phyloP scores from a whole-genome alignment of 768 basidiomycete species.

The Lentinula boryana region DNA sequence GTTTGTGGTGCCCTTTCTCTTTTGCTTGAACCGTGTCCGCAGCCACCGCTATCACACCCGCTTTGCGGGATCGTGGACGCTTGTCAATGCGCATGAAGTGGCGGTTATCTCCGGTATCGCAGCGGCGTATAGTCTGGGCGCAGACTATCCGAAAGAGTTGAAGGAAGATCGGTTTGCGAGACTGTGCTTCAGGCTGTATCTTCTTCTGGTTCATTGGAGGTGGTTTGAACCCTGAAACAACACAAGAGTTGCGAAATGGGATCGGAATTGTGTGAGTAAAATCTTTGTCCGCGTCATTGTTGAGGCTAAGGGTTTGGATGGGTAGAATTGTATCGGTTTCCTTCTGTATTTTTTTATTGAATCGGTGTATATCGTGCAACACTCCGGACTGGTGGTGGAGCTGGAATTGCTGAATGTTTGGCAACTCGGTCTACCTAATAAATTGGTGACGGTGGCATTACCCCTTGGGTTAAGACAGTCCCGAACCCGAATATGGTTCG shows the following conservation, averaged over 20 bases:
- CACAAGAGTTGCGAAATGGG: not conserved
- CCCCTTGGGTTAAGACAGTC: too few relatives aligned
- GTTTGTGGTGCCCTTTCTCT: constrained; percentile 30
- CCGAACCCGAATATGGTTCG: too few relatives aligned
- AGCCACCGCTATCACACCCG: constrained; percentile 22
- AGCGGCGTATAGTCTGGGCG: constrained; percentile 29
- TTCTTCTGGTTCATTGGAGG: not conserved
- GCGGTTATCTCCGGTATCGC: constrained; percentile 35
- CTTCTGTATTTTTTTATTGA: too few relatives aligned
- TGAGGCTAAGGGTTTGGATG: too few relatives aligned
- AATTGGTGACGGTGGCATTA: too few relatives aligned
- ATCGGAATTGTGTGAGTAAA: not conserved
- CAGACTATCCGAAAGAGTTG: constrained; percentile 17
- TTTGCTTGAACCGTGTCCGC: constrained; percentile 25
- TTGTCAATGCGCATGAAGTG: constrained; percentile 29
- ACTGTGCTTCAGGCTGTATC: constrained; percentile 9
- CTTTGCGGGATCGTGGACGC: constrained; percentile 25
- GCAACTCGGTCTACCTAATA: too few relatives aligned
- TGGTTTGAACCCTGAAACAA: not conserved
- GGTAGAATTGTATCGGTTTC: too few relatives aligned
- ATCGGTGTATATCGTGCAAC: too few relatives aligned
- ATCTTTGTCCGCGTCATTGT: not conserved
- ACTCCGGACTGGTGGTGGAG: too few relatives aligned
- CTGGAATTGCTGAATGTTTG: too few relatives aligned
- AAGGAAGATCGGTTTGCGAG: not conserved